Base-by-base conservation (phyloP, 441 rosid genomes). In the Brassica hybrid region DNA sequence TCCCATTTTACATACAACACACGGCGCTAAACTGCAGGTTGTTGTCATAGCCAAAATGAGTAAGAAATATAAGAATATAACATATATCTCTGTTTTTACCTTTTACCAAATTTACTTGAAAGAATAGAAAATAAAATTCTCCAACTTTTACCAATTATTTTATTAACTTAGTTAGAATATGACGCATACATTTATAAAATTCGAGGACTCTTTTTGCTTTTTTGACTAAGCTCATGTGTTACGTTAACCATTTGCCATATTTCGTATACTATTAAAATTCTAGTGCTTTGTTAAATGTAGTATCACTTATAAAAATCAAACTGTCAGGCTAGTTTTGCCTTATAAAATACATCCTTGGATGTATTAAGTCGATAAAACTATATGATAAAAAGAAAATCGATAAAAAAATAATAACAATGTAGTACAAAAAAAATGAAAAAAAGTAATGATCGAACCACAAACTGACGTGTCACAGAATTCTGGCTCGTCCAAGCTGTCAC, bases 381-480 rank as follows among this genome's bases (percentile, higher is more conserved):
- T 11, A 67, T 7, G 41, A 60, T 7, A 3, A 32, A 32, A 32
- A 32, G 23, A 52, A 65, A 27, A 8, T 36, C 32, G 32, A 38
- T 43, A 5, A 43, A 43, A 43, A 43, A 0, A 43, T 43, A 5
- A 27, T 43, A 43, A 43, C 6, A 12, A 43, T 48, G 17, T 52
- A 6, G 25, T 45, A 67, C 21, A 45, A 63, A 43, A 36, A 19
- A 38, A 38, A 34, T 38, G 43, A 5, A 54, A 56, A 43, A 13
- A 11, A 16, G 79, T 57, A 34, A 66, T 57, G 23, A 36, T 80
- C 58, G 64, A 16, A 67, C 67, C 7, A 34, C 2, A 18, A 4
- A 23, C 58, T 34, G 52, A 61, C 73, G 78, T 77, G 67, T 83
- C 75, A 80, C 79, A 73, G 65, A 73, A 57, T 61, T n/a, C 80